Evolutionary conservation across 1,284 basidiomycete genomes (phyloP).

Genomic region (Pulchroboletus neoregius): DNA sequence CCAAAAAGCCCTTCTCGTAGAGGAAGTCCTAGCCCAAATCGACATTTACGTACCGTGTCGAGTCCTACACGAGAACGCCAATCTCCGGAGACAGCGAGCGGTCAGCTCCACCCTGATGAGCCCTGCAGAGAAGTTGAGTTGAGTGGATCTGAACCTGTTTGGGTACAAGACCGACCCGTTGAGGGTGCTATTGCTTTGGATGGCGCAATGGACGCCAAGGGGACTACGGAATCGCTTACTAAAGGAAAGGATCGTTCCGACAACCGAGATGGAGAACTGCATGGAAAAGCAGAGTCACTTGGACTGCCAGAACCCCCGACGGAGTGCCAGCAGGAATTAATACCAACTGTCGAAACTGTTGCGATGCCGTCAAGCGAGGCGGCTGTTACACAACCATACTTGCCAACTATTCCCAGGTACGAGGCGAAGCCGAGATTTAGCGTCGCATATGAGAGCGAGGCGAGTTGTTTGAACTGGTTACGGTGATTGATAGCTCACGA

Average conservation of each 20-base stretch:
- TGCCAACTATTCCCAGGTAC: conserved; percentile 29
- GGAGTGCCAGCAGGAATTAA: conserved; percentile 7
- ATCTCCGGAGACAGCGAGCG: conserved; percentile 2
- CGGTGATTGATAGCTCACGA: conserved; percentile 9
- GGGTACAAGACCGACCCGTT: conserved; percentile 2
- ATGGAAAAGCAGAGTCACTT: conserved; percentile 10
- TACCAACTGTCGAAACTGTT: conserved; percentile 14
- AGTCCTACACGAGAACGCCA: conserved; percentile 14
- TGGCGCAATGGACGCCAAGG: conserved; percentile 9
- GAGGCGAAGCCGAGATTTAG: conserved; percentile 26
- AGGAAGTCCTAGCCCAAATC: conserved; percentile 18
- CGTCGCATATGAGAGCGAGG: conserved; percentile 26
- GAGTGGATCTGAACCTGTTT: conserved; percentile 3
- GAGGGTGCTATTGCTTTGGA: conserved; percentile 4
- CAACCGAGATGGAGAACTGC: conserved; percentile 12
- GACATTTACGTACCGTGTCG: conserved; percentile 1
- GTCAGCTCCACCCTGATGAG: conserved; percentile 2
- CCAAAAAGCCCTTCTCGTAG: conserved; percentile 15
- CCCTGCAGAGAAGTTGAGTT: neutral
- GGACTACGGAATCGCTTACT: conserved; percentile 1
- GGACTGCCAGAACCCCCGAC: conserved; percentile 6
- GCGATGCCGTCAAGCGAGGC: conserved; percentile 14
- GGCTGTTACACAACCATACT: conserved; percentile 26
- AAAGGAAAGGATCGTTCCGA: conserved; percentile 20
- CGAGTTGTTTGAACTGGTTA: conserved; percentile 11